Evolutionary conservation across 805 yeast genomes (phyloP).

Genomic region (Saccharomycopsis guyanensis): DNA sequence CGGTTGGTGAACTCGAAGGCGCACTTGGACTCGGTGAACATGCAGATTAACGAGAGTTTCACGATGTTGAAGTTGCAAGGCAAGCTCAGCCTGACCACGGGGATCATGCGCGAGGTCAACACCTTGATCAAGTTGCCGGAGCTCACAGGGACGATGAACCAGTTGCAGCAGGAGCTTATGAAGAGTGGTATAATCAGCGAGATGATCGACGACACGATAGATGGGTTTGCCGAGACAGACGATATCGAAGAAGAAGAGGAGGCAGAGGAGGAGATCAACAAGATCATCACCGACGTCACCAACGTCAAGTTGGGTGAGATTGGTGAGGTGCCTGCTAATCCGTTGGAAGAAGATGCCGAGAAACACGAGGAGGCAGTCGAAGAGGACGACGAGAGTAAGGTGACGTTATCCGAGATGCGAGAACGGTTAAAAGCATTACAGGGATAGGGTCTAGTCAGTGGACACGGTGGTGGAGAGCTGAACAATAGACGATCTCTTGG

Average conservation of each 20-base stretch:
- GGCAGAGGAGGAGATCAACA: slow-evolving; percentile 54
- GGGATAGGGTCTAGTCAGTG: too few species aligned
- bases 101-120: slow-evolving; percentile 84
- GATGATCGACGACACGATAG: slow-evolving; percentile 90
- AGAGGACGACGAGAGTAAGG: slow-evolving; percentile 62
- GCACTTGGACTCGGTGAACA: slow-evolving; percentile 72
- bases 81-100: slow-evolving; percentile 69
- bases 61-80: slow-evolving; percentile 77
- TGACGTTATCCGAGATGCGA: slow-evolving; percentile 76
- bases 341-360: slow-evolving; percentile 26
- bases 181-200: slow-evolving; percentile 84
- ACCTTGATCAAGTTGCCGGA: slow-evolving; percentile 72
- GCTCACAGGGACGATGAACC: slow-evolving; percentile 74
- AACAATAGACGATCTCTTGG: too few species aligned
- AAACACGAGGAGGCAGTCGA: slow-evolving; percentile 33
- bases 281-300: slow-evolving; percentile 43
- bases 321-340: slow-evolving; percentile 28
- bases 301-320: slow-evolving; percentile 35
- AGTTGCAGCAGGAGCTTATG: slow-evolving; percentile 77
- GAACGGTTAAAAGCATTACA: slow-evolving; percentile 83
- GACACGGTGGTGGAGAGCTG: too few species aligned
- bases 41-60: slow-evolving; percentile 90
- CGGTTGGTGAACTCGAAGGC: slow-evolving; percentile 76
- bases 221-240: slow-evolving; percentile 54
- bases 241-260: slow-evolving; percentile 62